These are phyloP conservation scores for Nigrograna mackinnonii DNA, from an alignment of 2,329 filamentous ascomycete species.

Conservation along the genomic window DNA sequence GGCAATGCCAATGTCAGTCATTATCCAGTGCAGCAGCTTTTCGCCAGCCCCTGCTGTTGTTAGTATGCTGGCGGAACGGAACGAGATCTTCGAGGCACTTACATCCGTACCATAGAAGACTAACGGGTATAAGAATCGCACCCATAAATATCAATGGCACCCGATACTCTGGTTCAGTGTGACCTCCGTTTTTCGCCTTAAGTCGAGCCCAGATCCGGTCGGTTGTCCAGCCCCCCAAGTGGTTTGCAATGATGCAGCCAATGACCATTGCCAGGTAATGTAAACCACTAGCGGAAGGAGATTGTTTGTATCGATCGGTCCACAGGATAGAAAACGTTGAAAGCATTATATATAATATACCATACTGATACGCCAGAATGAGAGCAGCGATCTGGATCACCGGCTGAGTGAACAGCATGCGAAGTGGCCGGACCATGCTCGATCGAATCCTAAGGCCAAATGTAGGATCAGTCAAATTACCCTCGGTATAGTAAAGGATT, in stretches of 20 bases:
- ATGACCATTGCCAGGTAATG: conserved; percentile 56
- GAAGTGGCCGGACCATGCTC: conserved; percentile 54
- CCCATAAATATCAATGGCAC: conserved; percentile 23
- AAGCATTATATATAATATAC: conserved; percentile 31
- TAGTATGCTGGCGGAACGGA: no score
- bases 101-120: conserved; percentile 54
- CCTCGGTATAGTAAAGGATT: conserved; percentile 21
- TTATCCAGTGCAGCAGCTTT: conserved; percentile 55
- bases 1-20: conserved; percentile 53
- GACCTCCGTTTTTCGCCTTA: conserved; percentile 12
- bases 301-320: conserved; percentile 20
- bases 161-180: conserved; percentile 19
- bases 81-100: no score
- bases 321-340: conserved; percentile 25
- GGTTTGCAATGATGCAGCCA: conserved; percentile 55
- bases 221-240: conserved; percentile 46
- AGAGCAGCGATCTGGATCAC: conserved; percentile 50
- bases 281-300: conserved; percentile 14
- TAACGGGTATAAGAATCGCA: conserved; percentile 30
- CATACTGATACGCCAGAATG: conserved; percentile 46
- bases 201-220: conserved; percentile 46
- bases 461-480: conserved; percentile 5
- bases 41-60: no score
- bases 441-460: conserved; percentile 8
- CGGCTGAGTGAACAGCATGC: conserved; percentile 57